Evolutionary conservation across 2,329 filamentous ascomycete genomes (phyloP), one percentile per base, ranked within the genome.

Genomic region (Hypoxylon sp.): DNA sequence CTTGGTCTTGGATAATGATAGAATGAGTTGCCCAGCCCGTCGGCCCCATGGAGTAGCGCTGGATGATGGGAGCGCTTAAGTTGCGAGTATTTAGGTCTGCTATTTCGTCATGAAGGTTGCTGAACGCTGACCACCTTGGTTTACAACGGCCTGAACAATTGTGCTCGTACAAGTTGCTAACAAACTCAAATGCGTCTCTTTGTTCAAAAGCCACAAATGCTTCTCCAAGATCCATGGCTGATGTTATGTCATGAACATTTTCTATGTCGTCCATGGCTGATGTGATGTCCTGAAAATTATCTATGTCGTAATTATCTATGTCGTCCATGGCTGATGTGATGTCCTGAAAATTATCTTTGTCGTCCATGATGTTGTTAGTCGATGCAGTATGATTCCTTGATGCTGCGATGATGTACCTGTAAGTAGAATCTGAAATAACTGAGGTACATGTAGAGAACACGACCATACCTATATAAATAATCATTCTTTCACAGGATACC

Each of bases 1-100:
- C 44, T 6, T 61, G 57, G 55, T 77, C 75, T 47, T 80, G 78
- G 24, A 81, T 65, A 5, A 73, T 77, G 58, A 81, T 75, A 19
- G 75, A 75, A 3, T 62, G 6, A 0, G 79, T 80, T 37, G 73
- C 53, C 79, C 80, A 81, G 35, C 73, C 69, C 57, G 74, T 75
- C 13, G 4, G 4, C 10, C 3, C 2, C 6, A 10, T n/a, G 32
- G 7, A 1, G 32, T 77, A 74, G 6, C 77, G 77, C 61, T 80
- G 78, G 32, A 81, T 71, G 48, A 81, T 80, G 47, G 78, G 77
- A 2, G 73, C 65, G 24, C 52, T 52, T 6, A 68, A 44, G 6
- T 72, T 73, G 6, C 74, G 71, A n/a, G 59, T 47, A 3, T 62
- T 39, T 10, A 81, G 69, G 48, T 74, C 65, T 2, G 32, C 53